phyloP scores from a whole-genome alignment of 2,329 filamentous ascomycete species.

The Bimuria novae-zelandiae region DNA sequence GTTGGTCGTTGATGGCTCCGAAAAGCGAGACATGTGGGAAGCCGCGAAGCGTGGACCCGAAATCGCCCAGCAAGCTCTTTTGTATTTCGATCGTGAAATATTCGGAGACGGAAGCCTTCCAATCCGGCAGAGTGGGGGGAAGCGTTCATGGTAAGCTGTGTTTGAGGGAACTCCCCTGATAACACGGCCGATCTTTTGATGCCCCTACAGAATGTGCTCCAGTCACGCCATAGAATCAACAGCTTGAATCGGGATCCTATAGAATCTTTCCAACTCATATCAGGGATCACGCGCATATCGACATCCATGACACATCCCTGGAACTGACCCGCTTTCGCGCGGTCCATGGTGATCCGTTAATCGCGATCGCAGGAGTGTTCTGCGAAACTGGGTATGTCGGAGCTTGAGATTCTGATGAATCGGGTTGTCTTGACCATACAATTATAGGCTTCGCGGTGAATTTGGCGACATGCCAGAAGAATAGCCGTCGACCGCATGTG shows the following conservation, averaged over 20 bases:
- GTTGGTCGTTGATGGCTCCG: background rate
- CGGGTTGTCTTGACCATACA: slow-evolving; percentile 23
- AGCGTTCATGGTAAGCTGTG: background rate
- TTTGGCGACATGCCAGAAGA: slow-evolving; percentile 15
- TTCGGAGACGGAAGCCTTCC: background rate
- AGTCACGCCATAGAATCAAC: slow-evolving; percentile 14
- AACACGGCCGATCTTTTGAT: no score
- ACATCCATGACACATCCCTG: slow-evolving; percentile 10
- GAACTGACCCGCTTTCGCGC: slow-evolving; percentile 7
- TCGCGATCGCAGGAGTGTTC: background rate
- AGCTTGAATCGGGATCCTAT: slow-evolving; percentile 12
- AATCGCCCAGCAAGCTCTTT: background rate
- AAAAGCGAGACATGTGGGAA: background rate
- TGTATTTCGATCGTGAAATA: background rate
- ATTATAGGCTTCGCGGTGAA: slow-evolving; percentile 25
- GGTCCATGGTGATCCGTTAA: slow-evolving; percentile 16
- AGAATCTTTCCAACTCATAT: background rate
- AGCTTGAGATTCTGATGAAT: slow-evolving; percentile 13
- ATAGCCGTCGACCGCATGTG: slow-evolving; percentile 13
- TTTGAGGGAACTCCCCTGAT: no score
- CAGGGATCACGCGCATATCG: background rate
- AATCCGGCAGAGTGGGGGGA: background rate
- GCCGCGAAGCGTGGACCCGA: background rate
- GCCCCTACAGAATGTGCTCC: slow-evolving; percentile 9
- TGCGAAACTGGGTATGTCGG: background rate